Percentiles rank a stretch among this genome's conserved stretches.
These are phyloP conservation scores for Trametes hirsuta DNA, from an alignment of 1,284 basidiomycete species.

Conservation along the genomic window DNA sequence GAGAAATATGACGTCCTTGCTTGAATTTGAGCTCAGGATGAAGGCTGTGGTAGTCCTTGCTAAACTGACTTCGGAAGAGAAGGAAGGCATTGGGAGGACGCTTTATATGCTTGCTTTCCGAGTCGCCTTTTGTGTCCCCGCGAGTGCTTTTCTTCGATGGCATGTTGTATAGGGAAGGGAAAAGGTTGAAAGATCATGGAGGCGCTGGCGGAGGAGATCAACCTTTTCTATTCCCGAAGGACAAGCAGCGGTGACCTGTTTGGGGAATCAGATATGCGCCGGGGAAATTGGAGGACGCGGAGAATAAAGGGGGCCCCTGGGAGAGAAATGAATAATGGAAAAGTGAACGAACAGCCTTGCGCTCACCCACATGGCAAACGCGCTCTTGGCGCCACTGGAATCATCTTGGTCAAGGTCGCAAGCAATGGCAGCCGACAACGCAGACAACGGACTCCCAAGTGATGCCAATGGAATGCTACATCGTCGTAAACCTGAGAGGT, in stretches of 20 bases:
- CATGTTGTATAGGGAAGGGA: background rate
- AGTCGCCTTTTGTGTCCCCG: background rate
- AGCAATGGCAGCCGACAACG: no score
- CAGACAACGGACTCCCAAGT: no score
- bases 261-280: background rate
- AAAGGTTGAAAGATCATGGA: no score
- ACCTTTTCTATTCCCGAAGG: no score
- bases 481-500: no score
- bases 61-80: background rate
- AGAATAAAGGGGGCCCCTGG: background rate
- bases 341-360: background rate
- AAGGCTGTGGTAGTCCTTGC: background rate
- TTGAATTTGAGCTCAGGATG: background rate
- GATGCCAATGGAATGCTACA: no score
- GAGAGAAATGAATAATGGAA: background rate
- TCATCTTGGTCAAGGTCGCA: background rate
- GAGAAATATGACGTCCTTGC: background rate
- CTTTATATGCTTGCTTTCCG: background rate
- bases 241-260: no score
- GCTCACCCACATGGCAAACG: background rate
- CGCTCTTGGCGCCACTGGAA: no score
- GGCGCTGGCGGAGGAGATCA: no score
- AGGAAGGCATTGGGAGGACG: background rate
- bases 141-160: background rate
- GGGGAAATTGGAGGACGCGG: background rate